Conservation (phyloP, 345 rosid species). For the Syzygium grande region DNA sequence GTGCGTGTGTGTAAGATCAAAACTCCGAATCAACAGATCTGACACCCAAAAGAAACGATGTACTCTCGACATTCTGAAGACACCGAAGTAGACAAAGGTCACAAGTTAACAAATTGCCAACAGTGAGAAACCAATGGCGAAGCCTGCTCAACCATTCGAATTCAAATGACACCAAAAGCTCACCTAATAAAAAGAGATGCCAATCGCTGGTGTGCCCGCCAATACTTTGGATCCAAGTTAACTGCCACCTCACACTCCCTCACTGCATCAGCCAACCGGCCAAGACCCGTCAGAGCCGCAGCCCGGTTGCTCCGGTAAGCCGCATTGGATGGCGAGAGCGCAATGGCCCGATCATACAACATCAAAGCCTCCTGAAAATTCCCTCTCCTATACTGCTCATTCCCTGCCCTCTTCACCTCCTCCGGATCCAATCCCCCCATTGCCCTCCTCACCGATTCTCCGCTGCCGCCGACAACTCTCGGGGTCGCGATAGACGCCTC, state of each 20-base stretch:
- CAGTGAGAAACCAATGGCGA: not conserved
- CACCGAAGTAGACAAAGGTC: not conserved
- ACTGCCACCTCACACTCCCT: slow-evolving; percentile 79
- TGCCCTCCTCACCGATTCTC: slow-evolving; percentile 6
- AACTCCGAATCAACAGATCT: not conserved
- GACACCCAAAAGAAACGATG: not conserved
- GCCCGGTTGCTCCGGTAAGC: slow-evolving; percentile 77
- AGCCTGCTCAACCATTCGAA: not conserved
- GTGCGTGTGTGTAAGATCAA: not conserved
- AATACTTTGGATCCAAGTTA: slow-evolving; percentile 61
- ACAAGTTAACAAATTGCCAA: not conserved
- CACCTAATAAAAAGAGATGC: slow-evolving; percentile 76
- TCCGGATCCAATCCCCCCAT: slow-evolving; percentile 37
- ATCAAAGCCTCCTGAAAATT: slow-evolving; percentile 68
- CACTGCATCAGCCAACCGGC: slow-evolving; percentile 68
- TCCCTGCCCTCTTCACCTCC: slow-evolving; percentile 64
- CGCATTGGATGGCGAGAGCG: slow-evolving; percentile 56
- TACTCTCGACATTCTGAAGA: not conserved
- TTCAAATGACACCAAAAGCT: not conserved
- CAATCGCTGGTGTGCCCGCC: slow-evolving; percentile 86
- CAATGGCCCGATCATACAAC: slow-evolving; percentile 75
- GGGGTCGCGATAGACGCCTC: not conserved
- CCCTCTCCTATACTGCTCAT: slow-evolving; percentile 74
- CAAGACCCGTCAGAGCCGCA: slow-evolving; percentile 59
- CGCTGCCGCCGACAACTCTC: not conserved